Evolutionary conservation across 2,329 filamentous ascomycete genomes (phyloP).

Genomic region (Penicillium sp.): DNA sequence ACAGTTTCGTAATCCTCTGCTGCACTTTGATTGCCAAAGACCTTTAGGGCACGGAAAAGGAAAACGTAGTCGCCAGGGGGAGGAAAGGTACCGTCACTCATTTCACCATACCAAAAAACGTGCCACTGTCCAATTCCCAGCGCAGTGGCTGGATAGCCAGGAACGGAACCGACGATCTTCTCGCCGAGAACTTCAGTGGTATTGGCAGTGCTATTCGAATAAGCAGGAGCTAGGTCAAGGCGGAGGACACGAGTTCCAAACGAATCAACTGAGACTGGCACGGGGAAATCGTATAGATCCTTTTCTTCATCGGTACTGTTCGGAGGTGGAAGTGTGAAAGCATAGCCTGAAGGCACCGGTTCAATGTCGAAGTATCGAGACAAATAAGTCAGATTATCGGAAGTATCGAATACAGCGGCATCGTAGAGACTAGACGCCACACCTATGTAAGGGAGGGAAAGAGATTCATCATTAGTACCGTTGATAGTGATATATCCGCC

Average conservation of each 20-base stretch:
- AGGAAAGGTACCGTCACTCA: slow-evolving; percentile 23
- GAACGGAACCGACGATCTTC: slow-evolving; percentile 7
- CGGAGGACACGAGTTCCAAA: slow-evolving; percentile 9
- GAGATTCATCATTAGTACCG: slow-evolving; percentile 20
- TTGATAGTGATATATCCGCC: slow-evolving; percentile 28
- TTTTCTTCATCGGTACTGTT: slow-evolving; percentile 10
- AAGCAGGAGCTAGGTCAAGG: slow-evolving; percentile 7
- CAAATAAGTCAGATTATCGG: slow-evolving; percentile 2
- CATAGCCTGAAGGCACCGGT: neutral
- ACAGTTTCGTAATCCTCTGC: slow-evolving; percentile 24
- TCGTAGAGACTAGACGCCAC: slow-evolving; percentile 18
- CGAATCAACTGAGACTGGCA: neutral
- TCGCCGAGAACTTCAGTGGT: slow-evolving; percentile 9
- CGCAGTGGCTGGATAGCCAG: neutral
- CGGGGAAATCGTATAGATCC: slow-evolving; percentile 8
- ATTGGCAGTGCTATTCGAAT: neutral
- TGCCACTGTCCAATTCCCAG: slow-evolving; percentile 1
- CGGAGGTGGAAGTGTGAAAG: slow-evolving; percentile 9
- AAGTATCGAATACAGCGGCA: slow-evolving; percentile 1
- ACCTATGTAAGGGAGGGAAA: slow-evolving; percentile 31
- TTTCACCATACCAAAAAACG: slow-evolving; percentile 17
- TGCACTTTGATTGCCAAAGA: slow-evolving; percentile 24
- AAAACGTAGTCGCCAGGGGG: slow-evolving; percentile 26
- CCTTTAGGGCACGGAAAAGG: slow-evolving; percentile 24
- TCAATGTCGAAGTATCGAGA: slow-evolving; percentile 6